These are phyloP conservation scores for Venturia nashicola DNA, from an alignment of 2,329 filamentous ascomycete genomes.

Conservation along the genomic window DNA sequence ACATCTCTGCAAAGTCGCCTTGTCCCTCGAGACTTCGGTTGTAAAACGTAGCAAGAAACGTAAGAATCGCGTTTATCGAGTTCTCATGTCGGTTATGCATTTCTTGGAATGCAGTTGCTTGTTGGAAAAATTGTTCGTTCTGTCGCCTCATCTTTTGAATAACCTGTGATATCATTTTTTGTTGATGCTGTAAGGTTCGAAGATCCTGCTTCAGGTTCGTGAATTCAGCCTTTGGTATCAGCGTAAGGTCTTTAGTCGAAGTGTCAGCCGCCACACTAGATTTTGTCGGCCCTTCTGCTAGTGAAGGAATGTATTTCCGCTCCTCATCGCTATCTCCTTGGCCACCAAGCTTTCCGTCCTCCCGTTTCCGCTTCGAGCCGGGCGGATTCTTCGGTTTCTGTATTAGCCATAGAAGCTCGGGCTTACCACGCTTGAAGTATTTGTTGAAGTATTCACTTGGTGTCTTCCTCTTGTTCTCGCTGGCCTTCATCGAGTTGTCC, in stretches of 20 bases:
- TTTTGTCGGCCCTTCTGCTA: constrained; percentile 12
- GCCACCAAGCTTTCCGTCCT: constrained; percentile 39
- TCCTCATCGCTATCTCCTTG: constrained; percentile 61
- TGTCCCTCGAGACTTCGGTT: constrained; percentile 84
- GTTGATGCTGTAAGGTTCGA: constrained; percentile 70
- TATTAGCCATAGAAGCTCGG: constrained; percentile 88
- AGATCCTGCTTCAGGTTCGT: constrained; percentile 68
- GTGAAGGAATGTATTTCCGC: constrained; percentile 16
- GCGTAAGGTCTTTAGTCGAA: constrained; percentile 31
- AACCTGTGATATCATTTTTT: constrained; percentile 71
- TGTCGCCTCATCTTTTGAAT: constrained; percentile 68
- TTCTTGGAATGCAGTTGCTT: constrained; percentile 78
- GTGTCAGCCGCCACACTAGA: constrained; percentile 25
- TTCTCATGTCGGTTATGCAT: constrained; percentile 95
- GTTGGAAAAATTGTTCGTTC: constrained; percentile 76
- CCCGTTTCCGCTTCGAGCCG: constrained; percentile 34
- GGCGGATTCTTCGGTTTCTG: constrained; percentile 78
- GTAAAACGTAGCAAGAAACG: constrained; percentile 93
- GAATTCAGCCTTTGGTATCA: constrained; percentile 60
- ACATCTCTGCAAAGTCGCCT: constrained; percentile 71
- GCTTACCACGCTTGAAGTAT: constrained; percentile 86
- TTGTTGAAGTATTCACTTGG: constrained; percentile 97
- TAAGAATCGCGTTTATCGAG: constrained; percentile 96
- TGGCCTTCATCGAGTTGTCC: constrained; percentile 95
- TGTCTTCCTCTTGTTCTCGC: constrained; percentile 93